These are phyloP conservation scores for Achlya hypogyna DNA, from an alignment of 352 stramenopile species.

Conservation along the genomic window DNA sequence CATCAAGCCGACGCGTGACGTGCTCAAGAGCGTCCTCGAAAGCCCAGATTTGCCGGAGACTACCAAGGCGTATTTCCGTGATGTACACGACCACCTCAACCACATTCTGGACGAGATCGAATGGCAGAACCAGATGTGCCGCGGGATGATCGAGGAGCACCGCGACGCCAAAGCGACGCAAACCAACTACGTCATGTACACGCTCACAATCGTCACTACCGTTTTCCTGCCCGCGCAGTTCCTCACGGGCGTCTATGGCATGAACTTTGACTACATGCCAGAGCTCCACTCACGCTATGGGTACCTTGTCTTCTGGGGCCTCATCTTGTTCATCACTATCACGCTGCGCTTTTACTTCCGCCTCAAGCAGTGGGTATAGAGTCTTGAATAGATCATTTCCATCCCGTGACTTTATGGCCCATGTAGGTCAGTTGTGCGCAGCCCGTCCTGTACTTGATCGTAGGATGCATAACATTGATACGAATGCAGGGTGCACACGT, in stretches of 20 bases:
- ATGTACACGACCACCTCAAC: constrained; percentile 76
- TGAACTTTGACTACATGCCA: constrained; percentile 88
- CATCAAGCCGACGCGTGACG: constrained; percentile 71
- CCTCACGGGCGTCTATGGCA: constrained; percentile 81
- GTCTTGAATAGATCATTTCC: too few species aligned
- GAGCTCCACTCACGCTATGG: constrained; percentile 74
- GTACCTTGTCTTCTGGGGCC: constrained; percentile 76
- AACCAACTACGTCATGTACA: constrained; percentile 88
- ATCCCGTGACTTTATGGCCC: too few species aligned
- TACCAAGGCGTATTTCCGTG: constrained; percentile 74
- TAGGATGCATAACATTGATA: too few species aligned
- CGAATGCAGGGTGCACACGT: too few species aligned
- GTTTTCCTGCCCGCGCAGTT: constrained; percentile 84
- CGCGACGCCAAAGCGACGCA: constrained; percentile 74
- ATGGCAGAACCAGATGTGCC: constrained; percentile 70
- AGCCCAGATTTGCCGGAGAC: constrained; percentile 71
- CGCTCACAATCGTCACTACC: constrained; percentile 83
- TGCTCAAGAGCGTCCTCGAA: constrained; percentile 78
- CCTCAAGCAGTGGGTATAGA: constrained; percentile 80
- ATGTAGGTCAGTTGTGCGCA: too few species aligned
- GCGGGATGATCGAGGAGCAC: constrained; percentile 69
- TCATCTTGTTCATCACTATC: constrained; percentile 55
- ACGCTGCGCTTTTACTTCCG: constrained; percentile 72
- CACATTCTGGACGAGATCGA: constrained; percentile 77
- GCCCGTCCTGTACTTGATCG: too few species aligned